phyloP scores from a whole-genome alignment of 2,329 filamentous ascomycete genomes.

The Verticillium longisporum region DNA sequence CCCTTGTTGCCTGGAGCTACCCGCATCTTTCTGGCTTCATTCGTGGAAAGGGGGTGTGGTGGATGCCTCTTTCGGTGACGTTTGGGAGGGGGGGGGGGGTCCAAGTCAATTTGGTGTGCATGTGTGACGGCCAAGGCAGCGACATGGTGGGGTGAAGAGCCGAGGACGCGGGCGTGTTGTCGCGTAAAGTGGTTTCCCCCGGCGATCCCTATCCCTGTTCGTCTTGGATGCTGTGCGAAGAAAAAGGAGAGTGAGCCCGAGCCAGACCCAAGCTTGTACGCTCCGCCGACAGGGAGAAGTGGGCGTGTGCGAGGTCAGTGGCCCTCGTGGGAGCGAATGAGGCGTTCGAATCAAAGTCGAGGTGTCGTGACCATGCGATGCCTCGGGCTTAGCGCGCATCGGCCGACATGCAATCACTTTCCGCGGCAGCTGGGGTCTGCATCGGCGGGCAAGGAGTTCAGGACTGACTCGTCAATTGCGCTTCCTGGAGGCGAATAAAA shows the following conservation, averaged over 20 bases:
- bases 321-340: constrained; percentile 3
- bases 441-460: constrained; percentile 5
- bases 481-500: background rate
- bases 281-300: constrained; percentile 3
- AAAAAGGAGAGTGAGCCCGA: background rate
- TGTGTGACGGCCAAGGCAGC: constrained; percentile 2
- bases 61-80: background rate
- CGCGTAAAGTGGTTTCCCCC: constrained; percentile 29
- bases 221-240: background rate
- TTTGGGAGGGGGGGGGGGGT: constrained; percentile 15
- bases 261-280: constrained; percentile 14
- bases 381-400: constrained; percentile 6
- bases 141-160: background rate
- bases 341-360: background rate
- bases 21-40: background rate
- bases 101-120: constrained; percentile 11
- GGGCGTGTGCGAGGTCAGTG: too few species aligned
- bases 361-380: constrained; percentile 4
- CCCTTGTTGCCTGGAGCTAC: background rate
- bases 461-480: constrained; percentile 12
- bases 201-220: constrained; percentile 7
- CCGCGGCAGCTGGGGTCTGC: background rate
- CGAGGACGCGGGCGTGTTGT: constrained; percentile 15
- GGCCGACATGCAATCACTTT: constrained; percentile 8
- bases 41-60: background rate